These are phyloP conservation scores for Lumnitzera littorea DNA, from an alignment of 345 rosid species.

Conservation along the genomic window DNA sequence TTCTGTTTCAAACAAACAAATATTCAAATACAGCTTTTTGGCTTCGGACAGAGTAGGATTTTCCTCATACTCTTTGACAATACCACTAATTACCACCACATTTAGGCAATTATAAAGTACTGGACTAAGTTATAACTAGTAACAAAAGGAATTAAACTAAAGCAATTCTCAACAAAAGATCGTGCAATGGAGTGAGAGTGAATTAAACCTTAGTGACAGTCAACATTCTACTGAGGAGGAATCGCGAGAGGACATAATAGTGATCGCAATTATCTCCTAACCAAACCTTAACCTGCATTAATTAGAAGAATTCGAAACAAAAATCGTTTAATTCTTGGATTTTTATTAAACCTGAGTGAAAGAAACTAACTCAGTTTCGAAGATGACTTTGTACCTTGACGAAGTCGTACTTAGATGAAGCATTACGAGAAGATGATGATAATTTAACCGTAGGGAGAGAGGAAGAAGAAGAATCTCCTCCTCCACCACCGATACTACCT, in stretches of 20 bases:
- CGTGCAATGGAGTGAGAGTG: neutral
- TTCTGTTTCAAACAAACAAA: too few species aligned
- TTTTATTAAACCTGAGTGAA: neutral
- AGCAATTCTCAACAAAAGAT: neutral
- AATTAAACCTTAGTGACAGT: conserved; percentile 85
- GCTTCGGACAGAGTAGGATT: too few species aligned
- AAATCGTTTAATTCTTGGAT: neutral
- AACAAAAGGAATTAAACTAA: neutral
- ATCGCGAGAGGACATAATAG: conserved; percentile 89
- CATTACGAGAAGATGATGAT: too few species aligned
- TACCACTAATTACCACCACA: too few species aligned
- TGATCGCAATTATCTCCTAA: conserved; percentile 94
- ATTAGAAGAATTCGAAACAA: neutral
- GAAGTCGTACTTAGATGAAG: conserved; percentile 19
- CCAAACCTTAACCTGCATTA: conserved; percentile 86
- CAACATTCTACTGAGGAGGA: conserved; percentile 88
- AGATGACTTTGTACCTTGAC: conserved; percentile 13
- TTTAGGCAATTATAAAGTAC: too few species aligned
- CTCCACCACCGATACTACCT: too few species aligned
- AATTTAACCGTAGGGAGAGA: too few species aligned
- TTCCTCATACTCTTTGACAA: too few species aligned
- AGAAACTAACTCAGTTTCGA: neutral
- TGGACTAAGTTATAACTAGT: too few species aligned
- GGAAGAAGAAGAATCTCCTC: too few species aligned
- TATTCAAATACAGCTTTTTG: too few species aligned